Conservation (phyloP, 768 basidiomycete species). For the Suillus sp. region DNA sequence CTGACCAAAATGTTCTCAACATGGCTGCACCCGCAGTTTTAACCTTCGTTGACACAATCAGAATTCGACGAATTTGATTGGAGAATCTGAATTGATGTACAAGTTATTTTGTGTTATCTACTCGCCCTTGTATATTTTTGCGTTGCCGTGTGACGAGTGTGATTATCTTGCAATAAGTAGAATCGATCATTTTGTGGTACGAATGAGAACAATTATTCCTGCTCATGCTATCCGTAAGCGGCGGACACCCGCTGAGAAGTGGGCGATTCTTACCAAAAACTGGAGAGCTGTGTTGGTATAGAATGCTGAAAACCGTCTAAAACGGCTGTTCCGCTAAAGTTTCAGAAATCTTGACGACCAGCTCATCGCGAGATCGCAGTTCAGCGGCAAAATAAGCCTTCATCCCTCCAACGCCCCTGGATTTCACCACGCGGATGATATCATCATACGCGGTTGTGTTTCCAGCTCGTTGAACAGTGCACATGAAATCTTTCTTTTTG, state of each 20-base stretch:
- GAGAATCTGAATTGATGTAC: not conserved
- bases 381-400: slow-evolving; percentile 62
- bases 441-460: slow-evolving; percentile 42
- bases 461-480: slow-evolving; percentile 38
- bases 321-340: slow-evolving; percentile 60
- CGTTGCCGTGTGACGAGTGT: not conserved
- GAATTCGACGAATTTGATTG: not conserved
- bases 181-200: not conserved
- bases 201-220: not conserved
- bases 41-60: not conserved
- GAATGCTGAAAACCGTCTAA: slow-evolving; percentile 20
- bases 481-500: slow-evolving; percentile 56
- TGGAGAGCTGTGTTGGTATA: not conserved
- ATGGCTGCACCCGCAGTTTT: not conserved
- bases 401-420: slow-evolving; percentile 42
- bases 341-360: slow-evolving; percentile 54
- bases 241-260: not conserved
- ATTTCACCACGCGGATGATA: slow-evolving; percentile 40
- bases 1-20: not conserved
- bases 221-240: not conserved
- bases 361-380: slow-evolving; percentile 45
- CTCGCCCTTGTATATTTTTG: not conserved
- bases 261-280: not conserved
- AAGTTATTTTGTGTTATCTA: slow-evolving; percentile 6
- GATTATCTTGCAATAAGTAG: not conserved